phyloP scores from a whole-genome alignment of 208 protist genomes.

The Leishmania mexicana region DNA sequence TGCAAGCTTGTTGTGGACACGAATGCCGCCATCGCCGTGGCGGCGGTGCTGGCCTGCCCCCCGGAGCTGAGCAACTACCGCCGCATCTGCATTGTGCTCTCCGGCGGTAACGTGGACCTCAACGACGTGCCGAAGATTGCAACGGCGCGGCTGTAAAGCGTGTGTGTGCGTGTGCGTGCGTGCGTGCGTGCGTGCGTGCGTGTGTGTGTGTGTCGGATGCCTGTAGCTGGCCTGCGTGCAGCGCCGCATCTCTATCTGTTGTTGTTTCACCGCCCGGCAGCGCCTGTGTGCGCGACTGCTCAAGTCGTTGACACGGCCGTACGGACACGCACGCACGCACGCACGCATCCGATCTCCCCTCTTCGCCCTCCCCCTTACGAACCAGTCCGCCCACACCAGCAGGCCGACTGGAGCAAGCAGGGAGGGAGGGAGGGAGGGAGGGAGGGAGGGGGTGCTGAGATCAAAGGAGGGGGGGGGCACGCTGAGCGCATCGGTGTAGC shows the following conservation, averaged over 20 bases:
- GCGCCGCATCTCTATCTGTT: not conserved
- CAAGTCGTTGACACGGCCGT: not conserved
- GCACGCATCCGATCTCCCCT: not conserved
- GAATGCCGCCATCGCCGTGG: conserved; percentile 74
- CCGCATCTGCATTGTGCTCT: conserved; percentile 53
- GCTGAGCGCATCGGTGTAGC: too few species aligned
- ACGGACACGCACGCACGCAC: not conserved
- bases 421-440: too few species aligned
- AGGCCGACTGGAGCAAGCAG: too few species aligned
- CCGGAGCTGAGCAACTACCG: conserved; percentile 43
- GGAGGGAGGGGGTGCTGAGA: too few species aligned
- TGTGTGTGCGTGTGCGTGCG: conserved; percentile 1
- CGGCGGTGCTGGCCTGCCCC: conserved; percentile 53
- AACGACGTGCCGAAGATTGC: conserved; percentile 42
- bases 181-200: not conserved
- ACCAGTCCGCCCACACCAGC: too few species aligned
- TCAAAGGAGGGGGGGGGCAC: too few species aligned
- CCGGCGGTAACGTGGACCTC: conserved; percentile 69
- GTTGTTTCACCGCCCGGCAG: not conserved
- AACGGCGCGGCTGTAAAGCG: conserved; percentile 33
- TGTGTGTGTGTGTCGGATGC: conserved; percentile 1
- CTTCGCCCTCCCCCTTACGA: not conserved
- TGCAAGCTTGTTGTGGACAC: conserved; percentile 82
- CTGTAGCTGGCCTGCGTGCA: not conserved
- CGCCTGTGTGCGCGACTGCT: not conserved